Conservation (phyloP, 1,139 yeast genomes). For the Meyerozyma sp. region DNA sequence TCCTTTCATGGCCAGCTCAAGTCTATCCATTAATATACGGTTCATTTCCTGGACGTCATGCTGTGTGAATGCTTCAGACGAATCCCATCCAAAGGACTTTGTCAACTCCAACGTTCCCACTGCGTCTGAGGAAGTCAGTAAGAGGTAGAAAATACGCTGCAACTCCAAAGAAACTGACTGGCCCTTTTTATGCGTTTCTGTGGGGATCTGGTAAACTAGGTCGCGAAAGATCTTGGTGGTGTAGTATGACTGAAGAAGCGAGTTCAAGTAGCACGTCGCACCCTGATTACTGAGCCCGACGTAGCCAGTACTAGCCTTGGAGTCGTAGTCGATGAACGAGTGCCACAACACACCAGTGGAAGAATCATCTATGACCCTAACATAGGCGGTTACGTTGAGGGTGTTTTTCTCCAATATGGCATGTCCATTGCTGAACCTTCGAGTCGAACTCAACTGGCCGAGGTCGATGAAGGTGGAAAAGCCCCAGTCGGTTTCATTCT, state of each 20-base stretch:
- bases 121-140: constrained; percentile 68
- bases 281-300: constrained; percentile 96
- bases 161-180: constrained; percentile 72
- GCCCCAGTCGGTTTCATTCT: constrained; percentile 91
- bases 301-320: constrained; percentile 80
- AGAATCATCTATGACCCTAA: constrained; percentile 75
- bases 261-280: constrained; percentile 94
- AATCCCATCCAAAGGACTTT: constrained; percentile 94
- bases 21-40: constrained; percentile 89
- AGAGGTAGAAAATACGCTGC: constrained; percentile 78
- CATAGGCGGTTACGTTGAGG: constrained; percentile 70
- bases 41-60: constrained; percentile 97
- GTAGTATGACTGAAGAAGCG: constrained; percentile 83
- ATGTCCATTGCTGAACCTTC: constrained; percentile 11
- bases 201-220: constrained; percentile 86
- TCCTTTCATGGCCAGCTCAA: constrained; percentile 90
- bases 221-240: constrained; percentile 80
- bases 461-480: constrained; percentile 71
- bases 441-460: constrained; percentile 35
- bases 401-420: constrained; percentile 53
- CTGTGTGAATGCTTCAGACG: constrained; percentile 92
- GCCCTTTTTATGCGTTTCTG: constrained; percentile 39
- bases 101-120: constrained; percentile 86
- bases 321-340: constrained; percentile 77
- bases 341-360: constrained; percentile 94